Conservation (phyloP, 1,139 yeast species). For the Waltiozyma sp. region DNA sequence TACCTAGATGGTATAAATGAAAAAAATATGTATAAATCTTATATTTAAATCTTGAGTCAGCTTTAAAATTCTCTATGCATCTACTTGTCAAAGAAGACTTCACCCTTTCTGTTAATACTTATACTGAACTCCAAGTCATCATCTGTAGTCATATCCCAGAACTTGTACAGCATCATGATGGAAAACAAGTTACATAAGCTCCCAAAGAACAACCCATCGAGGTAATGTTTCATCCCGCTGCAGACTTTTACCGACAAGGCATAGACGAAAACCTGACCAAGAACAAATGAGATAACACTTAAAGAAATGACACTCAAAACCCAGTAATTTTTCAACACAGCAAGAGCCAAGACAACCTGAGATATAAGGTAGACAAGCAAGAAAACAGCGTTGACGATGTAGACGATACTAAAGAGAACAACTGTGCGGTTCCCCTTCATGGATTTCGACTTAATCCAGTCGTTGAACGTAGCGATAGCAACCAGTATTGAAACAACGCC, state of each 20-base stretch:
- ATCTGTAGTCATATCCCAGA: conserved; percentile 93
- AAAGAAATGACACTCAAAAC: conserved; percentile 71
- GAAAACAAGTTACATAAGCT: conserved; percentile 70
- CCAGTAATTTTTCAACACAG: conserved; percentile 72
- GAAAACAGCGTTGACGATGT: conserved; percentile 58
- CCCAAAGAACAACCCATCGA: conserved; percentile 85
- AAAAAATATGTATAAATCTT: no score
- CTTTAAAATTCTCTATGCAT: no score
- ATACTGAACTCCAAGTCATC: conserved; percentile 93
- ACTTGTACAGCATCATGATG: conserved; percentile 89
- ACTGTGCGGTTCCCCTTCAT: conserved; percentile 38
- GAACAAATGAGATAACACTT: conserved; percentile 64
- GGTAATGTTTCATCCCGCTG: conserved; percentile 63
- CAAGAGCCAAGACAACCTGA: conserved; percentile 59
- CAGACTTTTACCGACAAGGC: conserved; percentile 61
- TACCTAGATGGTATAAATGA: no score
- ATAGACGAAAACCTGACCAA: conserved; percentile 68
- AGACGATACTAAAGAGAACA: conserved; percentile 58
- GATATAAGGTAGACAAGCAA: conserved; percentile 52
- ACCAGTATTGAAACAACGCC: conserved; percentile 59
- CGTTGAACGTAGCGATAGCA: conserved; percentile 59
- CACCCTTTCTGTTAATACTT: conserved; percentile 25
- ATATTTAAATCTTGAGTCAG: no score
- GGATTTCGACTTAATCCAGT: conserved; percentile 37
- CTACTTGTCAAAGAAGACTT: conserved; percentile 16